phyloP scores from a whole-genome alignment of 2,329 filamentous ascomycete species.

The Fusarium sterilihyphosum region DNA sequence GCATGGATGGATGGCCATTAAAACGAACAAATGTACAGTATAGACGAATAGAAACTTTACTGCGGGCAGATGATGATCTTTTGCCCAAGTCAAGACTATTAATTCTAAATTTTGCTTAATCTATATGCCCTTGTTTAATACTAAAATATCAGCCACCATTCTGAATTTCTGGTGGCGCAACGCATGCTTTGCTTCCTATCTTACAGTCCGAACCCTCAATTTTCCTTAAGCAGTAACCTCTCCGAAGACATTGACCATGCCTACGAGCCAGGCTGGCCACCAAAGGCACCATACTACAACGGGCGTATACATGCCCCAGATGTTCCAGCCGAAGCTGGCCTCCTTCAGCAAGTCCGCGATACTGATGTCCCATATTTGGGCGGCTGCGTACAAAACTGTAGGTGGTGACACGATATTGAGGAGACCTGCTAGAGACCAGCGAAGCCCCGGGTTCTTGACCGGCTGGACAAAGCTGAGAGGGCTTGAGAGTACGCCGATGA shows the following conservation, averaged over 20 bases:
- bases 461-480: slow-evolving; percentile 81
- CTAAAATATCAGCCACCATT: background rate
- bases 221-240: slow-evolving; percentile 29
- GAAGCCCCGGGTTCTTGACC: slow-evolving; percentile 51
- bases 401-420: slow-evolving; percentile 72
- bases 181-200: background rate
- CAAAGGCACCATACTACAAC: slow-evolving; percentile 94
- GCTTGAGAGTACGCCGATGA: slow-evolving; percentile 80
- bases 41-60: slow-evolving; percentile 42
- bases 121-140: background rate
- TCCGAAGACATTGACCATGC: slow-evolving; percentile 64
- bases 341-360: slow-evolving; percentile 71
- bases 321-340: slow-evolving; percentile 87
- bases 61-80: slow-evolving; percentile 32
- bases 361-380: slow-evolving; percentile 50
- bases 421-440: slow-evolving; percentile 58
- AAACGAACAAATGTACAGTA: slow-evolving; percentile 43
- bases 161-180: background rate
- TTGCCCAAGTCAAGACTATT: slow-evolving; percentile 36
- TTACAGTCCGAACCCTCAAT: background rate
- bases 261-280: slow-evolving; percentile 91
- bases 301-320: slow-evolving; percentile 89
- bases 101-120: slow-evolving; percentile 29
- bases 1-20: slow-evolving; percentile 10
- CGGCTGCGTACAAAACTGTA: slow-evolving; percentile 61